phyloP scores from a whole-genome alignment of 768 basidiomycete species.

The Termitomyces sp. region DNA sequence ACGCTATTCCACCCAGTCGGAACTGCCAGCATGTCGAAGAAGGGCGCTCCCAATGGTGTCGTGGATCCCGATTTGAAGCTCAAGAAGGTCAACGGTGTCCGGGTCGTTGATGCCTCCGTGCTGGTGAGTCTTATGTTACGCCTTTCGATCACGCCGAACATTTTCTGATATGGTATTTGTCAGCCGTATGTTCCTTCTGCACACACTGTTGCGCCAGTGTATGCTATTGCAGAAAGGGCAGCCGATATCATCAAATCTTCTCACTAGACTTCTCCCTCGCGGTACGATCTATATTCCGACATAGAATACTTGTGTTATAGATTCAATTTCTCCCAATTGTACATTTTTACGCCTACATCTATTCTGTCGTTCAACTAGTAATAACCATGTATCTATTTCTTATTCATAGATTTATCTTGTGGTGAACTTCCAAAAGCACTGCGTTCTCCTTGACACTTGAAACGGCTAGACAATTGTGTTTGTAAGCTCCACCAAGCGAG shows the following conservation, averaged over 20 bases:
- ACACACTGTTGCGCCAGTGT: constrained; percentile 10
- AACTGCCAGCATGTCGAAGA: constrained; percentile 26
- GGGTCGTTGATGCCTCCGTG: constrained; percentile 35
- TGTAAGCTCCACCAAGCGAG: too few relatives aligned
- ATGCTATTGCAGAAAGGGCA: constrained; percentile 15
- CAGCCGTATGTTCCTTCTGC: constrained; percentile 16
- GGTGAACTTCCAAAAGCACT: too few relatives aligned
- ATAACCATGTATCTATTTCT: too few relatives aligned
- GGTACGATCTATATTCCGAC: not conserved
- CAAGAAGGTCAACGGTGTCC: constrained; percentile 26
- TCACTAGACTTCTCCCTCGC: not conserved
- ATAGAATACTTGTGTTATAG: not conserved
- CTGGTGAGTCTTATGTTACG: constrained; percentile 21
- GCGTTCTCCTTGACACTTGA: too few relatives aligned
- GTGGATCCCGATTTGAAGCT: constrained; percentile 31
- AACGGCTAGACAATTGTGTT: too few relatives aligned
- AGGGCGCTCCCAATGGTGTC: constrained; percentile 26
- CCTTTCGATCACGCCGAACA: not conserved
- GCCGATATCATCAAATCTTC: constrained; percentile 13
- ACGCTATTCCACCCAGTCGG: constrained; percentile 23
- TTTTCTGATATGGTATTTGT: not conserved
- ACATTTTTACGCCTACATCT: not conserved
- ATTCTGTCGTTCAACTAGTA: too few relatives aligned
- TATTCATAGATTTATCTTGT: too few relatives aligned
- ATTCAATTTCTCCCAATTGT: not conserved